These are phyloP conservation scores for Cupressus sempervirens DNA, from an alignment of 75 land plant genomes.

Conservation along the genomic window DNA sequence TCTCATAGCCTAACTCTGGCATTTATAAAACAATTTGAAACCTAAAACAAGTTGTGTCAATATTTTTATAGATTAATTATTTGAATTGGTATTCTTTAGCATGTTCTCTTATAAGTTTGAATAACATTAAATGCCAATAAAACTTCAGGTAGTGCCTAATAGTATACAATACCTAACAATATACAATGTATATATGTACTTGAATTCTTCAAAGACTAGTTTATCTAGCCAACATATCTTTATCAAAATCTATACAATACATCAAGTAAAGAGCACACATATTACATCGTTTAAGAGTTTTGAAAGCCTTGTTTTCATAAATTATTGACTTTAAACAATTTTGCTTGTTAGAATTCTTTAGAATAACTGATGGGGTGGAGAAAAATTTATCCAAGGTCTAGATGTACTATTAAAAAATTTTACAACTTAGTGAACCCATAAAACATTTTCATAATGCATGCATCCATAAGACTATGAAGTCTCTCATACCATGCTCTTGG, in stretches of 20 bases:
- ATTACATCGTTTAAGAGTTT: neutral
- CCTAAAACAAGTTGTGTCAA: constrained; percentile 25
- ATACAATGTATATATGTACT: constrained; percentile 44
- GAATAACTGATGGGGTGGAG: too few species aligned
- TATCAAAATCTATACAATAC: constrained; percentile 91
- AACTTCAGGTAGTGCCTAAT: neutral
- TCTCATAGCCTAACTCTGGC: constrained; percentile 78
- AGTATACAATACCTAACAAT: neutral
- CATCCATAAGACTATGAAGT: too few species aligned
- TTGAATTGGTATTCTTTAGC: neutral
- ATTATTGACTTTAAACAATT: neutral
- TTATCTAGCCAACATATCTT: constrained; percentile 82
- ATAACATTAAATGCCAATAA: neutral
- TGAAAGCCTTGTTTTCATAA: neutral
- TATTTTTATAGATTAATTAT: neutral
- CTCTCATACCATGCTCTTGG: too few species aligned
- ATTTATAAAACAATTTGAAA: constrained; percentile 80
- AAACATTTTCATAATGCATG: too few species aligned
- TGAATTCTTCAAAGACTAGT: constrained; percentile 89
- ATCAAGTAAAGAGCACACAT: constrained; percentile 27
- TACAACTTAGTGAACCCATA: too few species aligned
- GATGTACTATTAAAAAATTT: too few species aligned
- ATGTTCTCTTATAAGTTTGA: neutral
- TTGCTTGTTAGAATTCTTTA: too few species aligned
- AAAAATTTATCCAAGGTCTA: too few species aligned